Percentiles rank a stretch among this genome's conserved stretches.
Conservation (phyloP, 2,329 filamentous ascomycete species). For the Cercospora sesami region DNA sequence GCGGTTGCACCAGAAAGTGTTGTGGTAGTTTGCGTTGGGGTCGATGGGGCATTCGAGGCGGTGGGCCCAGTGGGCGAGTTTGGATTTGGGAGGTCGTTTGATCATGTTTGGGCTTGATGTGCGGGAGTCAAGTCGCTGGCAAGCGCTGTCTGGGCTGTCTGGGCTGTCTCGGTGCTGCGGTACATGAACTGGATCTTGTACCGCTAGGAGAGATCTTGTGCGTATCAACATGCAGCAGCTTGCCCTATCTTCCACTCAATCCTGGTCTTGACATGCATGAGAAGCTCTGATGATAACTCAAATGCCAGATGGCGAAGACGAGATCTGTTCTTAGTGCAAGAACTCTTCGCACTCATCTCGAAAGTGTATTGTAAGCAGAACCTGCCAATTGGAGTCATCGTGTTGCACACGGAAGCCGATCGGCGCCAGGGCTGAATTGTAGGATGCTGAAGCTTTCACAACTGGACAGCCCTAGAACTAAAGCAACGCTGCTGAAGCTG, state of each 20-base stretch:
- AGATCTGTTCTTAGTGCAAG: background rate
- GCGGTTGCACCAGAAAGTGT: conserved; percentile 24
- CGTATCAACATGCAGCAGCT: background rate
- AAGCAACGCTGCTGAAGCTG: background rate
- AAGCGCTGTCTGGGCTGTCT: background rate
- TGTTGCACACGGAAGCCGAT: background rate
- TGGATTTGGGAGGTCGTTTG: background rate
- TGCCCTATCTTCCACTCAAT: background rate
- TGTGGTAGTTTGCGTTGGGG: conserved; percentile 19
- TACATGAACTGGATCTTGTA: background rate
- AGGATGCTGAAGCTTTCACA: background rate
- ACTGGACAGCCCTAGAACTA: background rate
- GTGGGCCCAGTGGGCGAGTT: conserved; percentile 12
- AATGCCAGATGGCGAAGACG: too few relatives aligned
- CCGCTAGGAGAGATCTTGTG: background rate
- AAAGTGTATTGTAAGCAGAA: background rate
- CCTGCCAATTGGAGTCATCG: background rate
- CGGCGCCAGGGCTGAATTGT: background rate
- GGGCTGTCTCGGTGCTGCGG: too few relatives aligned
- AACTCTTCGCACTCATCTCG: background rate
- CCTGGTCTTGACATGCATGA: background rate
- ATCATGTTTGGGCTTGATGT: background rate
- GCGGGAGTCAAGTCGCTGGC: background rate
- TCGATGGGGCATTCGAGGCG: conserved; percentile 22
- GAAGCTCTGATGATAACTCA: background rate